Base-by-base conservation (phyloP, 192 early-diverging fungal species). In the Ambispora gerdemannii region DNA sequence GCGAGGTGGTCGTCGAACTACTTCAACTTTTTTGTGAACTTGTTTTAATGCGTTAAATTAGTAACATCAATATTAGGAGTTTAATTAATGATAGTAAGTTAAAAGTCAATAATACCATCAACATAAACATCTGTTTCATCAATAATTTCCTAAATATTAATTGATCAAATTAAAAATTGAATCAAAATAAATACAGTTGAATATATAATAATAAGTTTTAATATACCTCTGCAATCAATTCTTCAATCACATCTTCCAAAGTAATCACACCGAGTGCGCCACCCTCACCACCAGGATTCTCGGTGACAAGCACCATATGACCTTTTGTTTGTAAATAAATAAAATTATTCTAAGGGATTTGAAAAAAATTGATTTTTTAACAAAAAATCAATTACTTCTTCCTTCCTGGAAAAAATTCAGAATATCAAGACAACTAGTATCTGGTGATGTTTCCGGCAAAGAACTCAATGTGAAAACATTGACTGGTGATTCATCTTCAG, bases 371-470 rank as follows among this genome's bases (percentile, higher is more conserved):
- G 2, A 1, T 13, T 10, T 43, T 53, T 53, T 15, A 49, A 49
- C 7, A 49, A 34, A 27, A 30, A 49, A 19, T 24, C 20, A 28
- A 63, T 67, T 75, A 80, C 88, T 89, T 64, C 89, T 83, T 22
- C 91, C 91, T 70, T 90, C 89, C 66, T 92, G 91, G 77, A 92
- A 92, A 53, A 89, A 89, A 74, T 92, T 92, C 52, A 92, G 77
- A 34, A 92, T 91, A 50, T 92, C 91, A 53, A 89, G 71, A 71
- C 84, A 86, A 36, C 82, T 86, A 22, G 84, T 86, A 67, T 81
- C 77, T 31, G 82, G 77, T 0, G 76, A 75, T n/a, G 84, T 81
- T 30, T 86, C 82, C 0, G 84, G 84, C 32, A 86, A 53, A 13
- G 80, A 76, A 61, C 78, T 81, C 22, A 86, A 71, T 0, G 77